Evolutionary conservation across 495 filamentous ascomycete genomes (phyloP).

Genomic region (Cryomyces minteri): DNA sequence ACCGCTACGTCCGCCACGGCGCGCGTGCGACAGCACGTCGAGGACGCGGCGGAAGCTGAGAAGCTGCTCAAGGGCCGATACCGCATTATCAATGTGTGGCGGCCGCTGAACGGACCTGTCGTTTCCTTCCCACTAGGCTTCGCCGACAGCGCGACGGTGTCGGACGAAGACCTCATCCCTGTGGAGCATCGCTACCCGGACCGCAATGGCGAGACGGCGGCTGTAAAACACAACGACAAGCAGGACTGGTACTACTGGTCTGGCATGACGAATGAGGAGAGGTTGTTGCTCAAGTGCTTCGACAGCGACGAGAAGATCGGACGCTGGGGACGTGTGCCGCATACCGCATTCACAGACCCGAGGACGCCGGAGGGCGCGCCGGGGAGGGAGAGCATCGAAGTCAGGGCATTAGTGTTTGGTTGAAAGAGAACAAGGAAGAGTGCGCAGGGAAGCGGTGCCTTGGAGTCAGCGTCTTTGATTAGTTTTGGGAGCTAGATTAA

Average conservation of each 20-base stretch:
- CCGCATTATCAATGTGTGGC: constrained; percentile 81
- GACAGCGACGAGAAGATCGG: constrained; percentile 46
- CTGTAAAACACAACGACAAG: constrained; percentile 35
- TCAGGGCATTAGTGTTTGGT: constrained; percentile 60
- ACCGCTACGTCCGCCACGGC: constrained; percentile 39
- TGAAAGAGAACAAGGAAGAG: not conserved
- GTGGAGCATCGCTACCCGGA: constrained; percentile 61
- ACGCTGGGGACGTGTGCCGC: constrained; percentile 38
- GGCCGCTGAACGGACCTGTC: constrained; percentile 57
- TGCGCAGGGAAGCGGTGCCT: too few relatives aligned
- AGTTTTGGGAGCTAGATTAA: too few relatives aligned
- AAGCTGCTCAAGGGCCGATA: constrained; percentile 40
- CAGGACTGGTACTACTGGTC: constrained; percentile 67
- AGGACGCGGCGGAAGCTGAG: constrained; percentile 35
- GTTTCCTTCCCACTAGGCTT: constrained; percentile 52
- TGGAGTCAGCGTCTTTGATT: too few relatives aligned
- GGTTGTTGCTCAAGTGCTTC: constrained; percentile 67
- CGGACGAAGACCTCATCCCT: constrained; percentile 44
- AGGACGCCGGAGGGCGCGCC: constrained; percentile 34
- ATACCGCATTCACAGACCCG: constrained; percentile 67
- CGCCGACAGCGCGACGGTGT: constrained; percentile 40
- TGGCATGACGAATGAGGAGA: constrained; percentile 57
- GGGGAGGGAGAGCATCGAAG: constrained; percentile 63
- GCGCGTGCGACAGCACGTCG: constrained; percentile 47
- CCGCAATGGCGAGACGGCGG: constrained; percentile 60